A percentile compares a stretch with the other conserved stretches of the same genome.
Conservation (phyloP, 768 basidiomycete genomes). For the Mycena metata region DNA sequence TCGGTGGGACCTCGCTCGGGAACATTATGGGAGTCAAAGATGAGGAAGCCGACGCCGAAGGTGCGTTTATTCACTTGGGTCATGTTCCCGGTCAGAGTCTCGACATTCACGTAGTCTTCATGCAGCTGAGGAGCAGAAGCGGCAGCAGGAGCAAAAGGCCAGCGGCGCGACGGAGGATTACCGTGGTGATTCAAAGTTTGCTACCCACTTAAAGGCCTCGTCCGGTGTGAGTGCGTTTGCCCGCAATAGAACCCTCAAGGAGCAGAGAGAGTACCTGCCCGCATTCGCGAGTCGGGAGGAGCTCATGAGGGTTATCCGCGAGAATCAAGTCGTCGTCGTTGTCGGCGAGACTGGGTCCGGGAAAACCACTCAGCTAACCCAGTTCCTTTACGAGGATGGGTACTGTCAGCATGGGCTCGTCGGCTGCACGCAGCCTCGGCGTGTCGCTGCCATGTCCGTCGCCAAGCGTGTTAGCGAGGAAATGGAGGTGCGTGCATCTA, state of each 20-base stretch:
- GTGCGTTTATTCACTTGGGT: constrained; percentile 61
- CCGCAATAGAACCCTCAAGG: constrained; percentile 84
- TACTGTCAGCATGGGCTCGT: constrained; percentile 92
- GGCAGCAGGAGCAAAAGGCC: constrained; percentile 62
- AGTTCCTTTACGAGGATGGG: constrained; percentile 97
- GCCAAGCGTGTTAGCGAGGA: constrained; percentile 99
- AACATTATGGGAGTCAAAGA: constrained; percentile 99
- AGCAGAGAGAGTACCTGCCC: constrained; percentile 96
- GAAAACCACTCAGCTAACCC: constrained; percentile 96
- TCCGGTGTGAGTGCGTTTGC: constrained; percentile 87
- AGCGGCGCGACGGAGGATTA: constrained; percentile 77
- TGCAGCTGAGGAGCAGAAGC: constrained; percentile 69
- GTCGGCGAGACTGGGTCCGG: constrained; percentile 99
- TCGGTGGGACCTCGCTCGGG: constrained; percentile 94
- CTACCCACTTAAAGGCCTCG: constrained; percentile 88
- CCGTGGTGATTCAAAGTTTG: constrained; percentile 97
- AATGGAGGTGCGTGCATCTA: constrained; percentile 81
- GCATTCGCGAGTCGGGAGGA: constrained; percentile 98
- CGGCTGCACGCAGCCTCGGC: constrained; percentile 97
- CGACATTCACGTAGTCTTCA: constrained; percentile 83
- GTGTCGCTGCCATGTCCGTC: constrained; percentile 99
- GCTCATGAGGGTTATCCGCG: constrained; percentile 86
- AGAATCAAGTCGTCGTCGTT: constrained; percentile 97
- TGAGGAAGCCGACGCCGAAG: constrained; percentile 92
- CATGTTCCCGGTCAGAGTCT: constrained; percentile 59